phyloP scores from a whole-genome alignment of 2,329 filamentous ascomycete species.

The Botrytis fragariae region DNA sequence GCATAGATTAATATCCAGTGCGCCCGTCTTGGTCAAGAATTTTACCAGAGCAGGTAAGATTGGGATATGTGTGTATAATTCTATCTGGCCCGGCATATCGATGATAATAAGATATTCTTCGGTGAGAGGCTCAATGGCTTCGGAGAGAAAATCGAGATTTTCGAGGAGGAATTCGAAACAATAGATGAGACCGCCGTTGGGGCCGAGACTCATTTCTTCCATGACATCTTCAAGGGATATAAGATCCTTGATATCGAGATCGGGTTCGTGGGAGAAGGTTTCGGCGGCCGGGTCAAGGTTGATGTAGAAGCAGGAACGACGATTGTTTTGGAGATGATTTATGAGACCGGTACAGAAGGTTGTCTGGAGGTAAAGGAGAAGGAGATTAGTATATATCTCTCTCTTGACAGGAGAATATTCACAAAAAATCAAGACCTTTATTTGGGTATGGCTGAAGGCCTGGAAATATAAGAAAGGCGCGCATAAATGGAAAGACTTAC shows the following conservation, averaged over 20 bases:
- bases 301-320: slow-evolving; percentile 94
- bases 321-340: slow-evolving; percentile 84
- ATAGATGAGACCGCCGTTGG: slow-evolving; percentile 91
- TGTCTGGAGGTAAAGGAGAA: slow-evolving; percentile 51
- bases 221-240: slow-evolving; percentile 94
- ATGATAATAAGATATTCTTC: slow-evolving; percentile 98
- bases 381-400: neutral
- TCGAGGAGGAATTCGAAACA: slow-evolving; percentile 96
- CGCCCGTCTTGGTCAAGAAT: slow-evolving; percentile 74
- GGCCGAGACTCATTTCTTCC: slow-evolving; percentile 88
- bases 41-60: slow-evolving; percentile 82
- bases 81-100: slow-evolving; percentile 98
- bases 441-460: neutral
- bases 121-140: slow-evolving; percentile 78
- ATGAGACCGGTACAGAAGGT: slow-evolving; percentile 95
- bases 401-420: neutral
- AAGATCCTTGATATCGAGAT: slow-evolving; percentile 92
- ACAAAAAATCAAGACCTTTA: neutral
- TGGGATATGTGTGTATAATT: slow-evolving; percentile 95
- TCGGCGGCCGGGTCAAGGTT: slow-evolving; percentile 98
- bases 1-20: slow-evolving; percentile 86
- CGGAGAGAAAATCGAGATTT: slow-evolving; percentile 87
- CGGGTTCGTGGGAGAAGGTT: slow-evolving; percentile 84
- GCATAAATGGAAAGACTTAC: slow-evolving; percentile 41
- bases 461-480: slow-evolving; percentile 31